Base-by-base conservation (phyloP, 2,329 filamentous ascomycete genomes). In the Rhinocladiella mackenziei region DNA sequence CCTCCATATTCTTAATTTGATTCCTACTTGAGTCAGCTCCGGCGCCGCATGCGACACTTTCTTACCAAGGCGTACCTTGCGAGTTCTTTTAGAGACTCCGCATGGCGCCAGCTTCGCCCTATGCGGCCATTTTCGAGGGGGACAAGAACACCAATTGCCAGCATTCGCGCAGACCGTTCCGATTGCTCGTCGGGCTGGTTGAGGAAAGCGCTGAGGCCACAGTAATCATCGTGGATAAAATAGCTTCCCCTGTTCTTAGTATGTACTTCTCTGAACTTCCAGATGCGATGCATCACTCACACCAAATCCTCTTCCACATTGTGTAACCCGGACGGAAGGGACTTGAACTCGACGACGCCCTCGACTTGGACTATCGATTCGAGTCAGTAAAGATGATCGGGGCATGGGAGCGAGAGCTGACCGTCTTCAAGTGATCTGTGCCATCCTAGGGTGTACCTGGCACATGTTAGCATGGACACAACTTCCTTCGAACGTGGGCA, bases 311-410 rank as follows among this genome's bases (percentile, higher is more conserved):
- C 81, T 22, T 83, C 74, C 14, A 97, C 87, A 45, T 87, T 85
- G 67, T 98, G 92, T 37, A 96, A 68, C 17, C 92, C 92, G 0
- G 91, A 97, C 2, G 92, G 92, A 34, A 98, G 76, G 50, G 88
- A 94, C 68, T 96, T 97, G 76, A 89, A 98, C 68, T 98, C 92
- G 59, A 96, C 88, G 17, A 85, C 81, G 43, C 88, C 88, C 56
- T 94, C 86, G 36, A 97, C 77, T 34, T 74, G 65, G 29, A 79
- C 73, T 76, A 45, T 19, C 26, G 34, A 40, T 38, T 17, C 18
- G 17, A 30, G 11, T 50, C 32, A 50, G 37, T 26, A 39, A 51
- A 58, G 13, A 13, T n/a, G 11, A 20, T 10, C n/a, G 11, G 11
- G 10, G 3, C 15, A n/a, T 18, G 8, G 28, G 55, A 38, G 43